phyloP scores from a whole-genome alignment of 2,329 filamentous ascomycete genomes.

The Botrytis fabae region DNA sequence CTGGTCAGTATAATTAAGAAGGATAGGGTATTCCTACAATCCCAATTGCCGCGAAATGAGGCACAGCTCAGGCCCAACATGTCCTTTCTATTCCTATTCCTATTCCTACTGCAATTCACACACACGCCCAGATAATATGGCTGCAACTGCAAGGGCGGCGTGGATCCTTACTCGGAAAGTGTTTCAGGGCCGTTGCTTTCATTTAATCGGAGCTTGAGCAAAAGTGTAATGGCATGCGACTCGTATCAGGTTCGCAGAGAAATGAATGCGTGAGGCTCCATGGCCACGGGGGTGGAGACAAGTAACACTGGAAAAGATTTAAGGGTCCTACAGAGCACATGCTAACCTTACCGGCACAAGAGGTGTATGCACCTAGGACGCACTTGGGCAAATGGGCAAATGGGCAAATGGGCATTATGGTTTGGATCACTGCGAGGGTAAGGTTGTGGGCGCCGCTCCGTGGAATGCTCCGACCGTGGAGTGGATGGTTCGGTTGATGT shows the following conservation, averaged over 20 bases:
- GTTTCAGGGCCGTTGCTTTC: conserved; percentile 15
- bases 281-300: not conserved
- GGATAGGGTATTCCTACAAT: conserved; percentile 15
- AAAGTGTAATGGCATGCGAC: conserved; percentile 11
- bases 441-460: not conserved
- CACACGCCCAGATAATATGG: not conserved
- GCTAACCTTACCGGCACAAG: not conserved
- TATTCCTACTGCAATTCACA: not conserved
- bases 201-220: conserved; percentile 15
- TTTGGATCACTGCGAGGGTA: not conserved
- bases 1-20: conserved; percentile 12
- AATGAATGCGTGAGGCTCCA: conserved; percentile 15
- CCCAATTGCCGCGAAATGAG: conserved; percentile 18
- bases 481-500: not conserved
- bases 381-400: not conserved
- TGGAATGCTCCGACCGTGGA: not conserved
- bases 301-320: not conserved
- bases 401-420: not conserved
- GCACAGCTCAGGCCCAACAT: conserved; percentile 2
- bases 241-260: conserved; percentile 8
- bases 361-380: not conserved
- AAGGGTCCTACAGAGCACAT: not conserved
- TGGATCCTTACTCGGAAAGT: conserved; percentile 20
- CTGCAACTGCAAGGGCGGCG: conserved; percentile 15
- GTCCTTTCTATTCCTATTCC: not conserved